phyloP scores from a whole-genome alignment of 495 filamentous ascomycete species.

The Aspergillus sclerotioniger region DNA sequence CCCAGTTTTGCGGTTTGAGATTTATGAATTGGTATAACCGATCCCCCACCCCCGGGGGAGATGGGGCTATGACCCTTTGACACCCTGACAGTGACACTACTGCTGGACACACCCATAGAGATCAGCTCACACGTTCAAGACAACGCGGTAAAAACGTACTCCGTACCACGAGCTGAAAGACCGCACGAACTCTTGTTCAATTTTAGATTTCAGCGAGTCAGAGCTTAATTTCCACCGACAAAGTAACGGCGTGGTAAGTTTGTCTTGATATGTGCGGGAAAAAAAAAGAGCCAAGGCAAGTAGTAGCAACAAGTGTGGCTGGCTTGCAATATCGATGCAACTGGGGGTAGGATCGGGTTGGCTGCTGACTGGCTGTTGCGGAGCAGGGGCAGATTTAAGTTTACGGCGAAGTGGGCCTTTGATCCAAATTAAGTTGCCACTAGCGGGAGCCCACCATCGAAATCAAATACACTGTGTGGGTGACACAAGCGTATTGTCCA shows the following conservation, averaged over 20 bases:
- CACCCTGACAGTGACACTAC: too few species aligned
- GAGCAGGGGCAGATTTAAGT: neutral
- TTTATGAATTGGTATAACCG: too few species aligned
- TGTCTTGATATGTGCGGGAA: neutral
- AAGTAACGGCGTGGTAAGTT: neutral
- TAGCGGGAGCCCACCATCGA: neutral
- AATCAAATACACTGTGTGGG: neutral
- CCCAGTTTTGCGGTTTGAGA: too few species aligned
- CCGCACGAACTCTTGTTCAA: neutral
- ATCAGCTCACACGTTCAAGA: too few species aligned
- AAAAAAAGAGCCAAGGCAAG: neutral
- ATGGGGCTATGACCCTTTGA: too few species aligned
- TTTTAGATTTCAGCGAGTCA: neutral
- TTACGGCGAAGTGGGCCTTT: neutral
- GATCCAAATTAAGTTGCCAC: conserved; percentile 9
- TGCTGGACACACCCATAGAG: too few species aligned
- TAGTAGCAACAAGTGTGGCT: neutral
- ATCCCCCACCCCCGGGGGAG: too few species aligned
- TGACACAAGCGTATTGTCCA: neutral
- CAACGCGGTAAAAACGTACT: neutral
- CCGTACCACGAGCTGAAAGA: neutral
- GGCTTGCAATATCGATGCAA: neutral
- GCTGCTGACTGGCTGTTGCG: neutral
- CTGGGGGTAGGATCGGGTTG: neutral
- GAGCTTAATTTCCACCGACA: neutral